Conservation (phyloP, 164 flowering plant genomes). For the Sextonia rubra region DNA sequence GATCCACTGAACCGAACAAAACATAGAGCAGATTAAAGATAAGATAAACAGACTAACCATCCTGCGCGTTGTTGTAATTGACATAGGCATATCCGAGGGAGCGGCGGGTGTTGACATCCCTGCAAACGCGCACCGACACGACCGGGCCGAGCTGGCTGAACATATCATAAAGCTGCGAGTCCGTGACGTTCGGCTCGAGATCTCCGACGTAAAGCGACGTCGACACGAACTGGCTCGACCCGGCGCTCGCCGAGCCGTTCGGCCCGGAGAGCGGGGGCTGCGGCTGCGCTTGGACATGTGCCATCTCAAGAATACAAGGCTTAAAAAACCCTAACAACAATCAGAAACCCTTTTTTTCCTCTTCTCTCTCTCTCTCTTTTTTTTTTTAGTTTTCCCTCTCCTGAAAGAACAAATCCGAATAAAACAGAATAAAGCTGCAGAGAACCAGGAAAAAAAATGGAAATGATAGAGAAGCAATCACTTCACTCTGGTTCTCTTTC, state of each 20-base stretch:
- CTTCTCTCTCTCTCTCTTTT: slow-evolving; percentile 1
- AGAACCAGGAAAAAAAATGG: not conserved
- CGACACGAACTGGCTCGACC: slow-evolving; percentile 30
- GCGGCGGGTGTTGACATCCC: slow-evolving; percentile 41
- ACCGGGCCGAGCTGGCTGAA: slow-evolving; percentile 49
- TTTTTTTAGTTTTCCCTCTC: slow-evolving; percentile 30
- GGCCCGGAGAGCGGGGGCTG: slow-evolving; percentile 29
- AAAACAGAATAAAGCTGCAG: not conserved
- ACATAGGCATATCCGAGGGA: slow-evolving; percentile 74
- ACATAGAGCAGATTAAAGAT: not conserved
- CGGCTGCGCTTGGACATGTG: slow-evolving; percentile 39
- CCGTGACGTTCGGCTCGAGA: slow-evolving; percentile 48
- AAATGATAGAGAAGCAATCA: not conserved
- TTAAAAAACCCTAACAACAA: too few relatives aligned
- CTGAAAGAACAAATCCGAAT: slow-evolving; percentile 10
- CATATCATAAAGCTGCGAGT: slow-evolving; percentile 45
- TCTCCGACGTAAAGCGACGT: slow-evolving; percentile 74
- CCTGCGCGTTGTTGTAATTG: slow-evolving; percentile 45
- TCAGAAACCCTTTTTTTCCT: too few relatives aligned
- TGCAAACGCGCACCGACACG: slow-evolving; percentile 54
- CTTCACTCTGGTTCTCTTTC: not conserved
- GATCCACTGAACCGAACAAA: not conserved
- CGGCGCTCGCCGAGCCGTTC: slow-evolving; percentile 22
- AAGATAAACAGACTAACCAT: slow-evolving; percentile 35
- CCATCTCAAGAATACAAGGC: slow-evolving; percentile 26